Evolutionary conservation across 441 rosid species (phyloP), one percentile per base, ranked within the genome.

Genomic region (Mallotus japonicus): DNA sequence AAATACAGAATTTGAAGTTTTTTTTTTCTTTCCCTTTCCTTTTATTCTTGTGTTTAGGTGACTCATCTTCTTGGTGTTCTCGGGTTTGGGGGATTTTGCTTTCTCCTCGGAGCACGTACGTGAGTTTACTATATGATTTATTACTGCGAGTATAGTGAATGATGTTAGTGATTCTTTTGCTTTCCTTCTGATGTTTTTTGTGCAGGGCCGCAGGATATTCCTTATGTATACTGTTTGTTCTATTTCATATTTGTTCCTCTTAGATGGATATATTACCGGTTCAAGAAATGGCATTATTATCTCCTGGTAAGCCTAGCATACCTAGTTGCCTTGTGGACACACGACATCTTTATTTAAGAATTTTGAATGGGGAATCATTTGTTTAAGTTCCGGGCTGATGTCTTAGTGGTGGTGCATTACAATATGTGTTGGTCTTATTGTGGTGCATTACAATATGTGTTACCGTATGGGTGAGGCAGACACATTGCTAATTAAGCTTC

Each of bases 241-340:
- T 95, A 85, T 73, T 71, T 95, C 56, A 82, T 62, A 73, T 95
- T 95, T 73, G 99, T 95, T 79, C 99, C 99, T 77, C 96, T 91
- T 46, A 84, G 99, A 61, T 95, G 99, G 99, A 89, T 95, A 67
- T 92, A 95, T 81, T 95, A 95, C 74, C 87, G 97, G 78, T 92
- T 81, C 83, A 95, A 92, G 86, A 95, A 95, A 80, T 90, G 95
- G 99, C 99, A 95, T 79, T 95, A 92, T 81, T 95, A 92, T 85
- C 97, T 95, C 75, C 88, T 95, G 90, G 99, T 95, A 86, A 87
- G 81, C 71, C 61, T 49, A 37, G 24, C 49, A 28, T 47, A 16
- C 62, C 62, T 73, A 55, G 13, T 57, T 68, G 22, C 55, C 1
- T 24, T 16, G 5, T 69, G 12, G 54, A 40, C 42, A 8, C 55